These are phyloP conservation scores for Pichia pseudocactophila DNA, from an alignment of 805 yeast genomes.

Conservation along the genomic window DNA sequence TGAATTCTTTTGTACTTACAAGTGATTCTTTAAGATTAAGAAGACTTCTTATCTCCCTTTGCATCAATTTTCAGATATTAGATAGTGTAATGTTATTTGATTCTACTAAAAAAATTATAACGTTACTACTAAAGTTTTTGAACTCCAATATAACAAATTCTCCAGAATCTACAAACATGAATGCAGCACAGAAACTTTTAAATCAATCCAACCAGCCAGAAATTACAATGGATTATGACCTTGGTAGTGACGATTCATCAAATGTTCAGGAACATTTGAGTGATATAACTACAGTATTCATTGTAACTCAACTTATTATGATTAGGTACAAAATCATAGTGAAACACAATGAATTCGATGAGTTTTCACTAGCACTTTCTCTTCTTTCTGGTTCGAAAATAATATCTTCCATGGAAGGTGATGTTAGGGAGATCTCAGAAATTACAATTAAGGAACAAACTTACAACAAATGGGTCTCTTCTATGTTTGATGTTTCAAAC, in stretches of 20 bases:
- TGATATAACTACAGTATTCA: conserved; percentile 54
- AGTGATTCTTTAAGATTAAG: conserved; percentile 38
- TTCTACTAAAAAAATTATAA: conserved; percentile 35
- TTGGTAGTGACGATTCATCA: conserved; percentile 50
- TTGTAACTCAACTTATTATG: conserved; percentile 30
- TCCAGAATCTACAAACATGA: conserved; percentile 13
- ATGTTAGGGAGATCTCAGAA: neutral
- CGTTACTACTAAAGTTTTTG: conserved; percentile 41
- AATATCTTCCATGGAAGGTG: neutral
- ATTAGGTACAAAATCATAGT: conserved; percentile 13
- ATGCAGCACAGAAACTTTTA: conserved; percentile 8
- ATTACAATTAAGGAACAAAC: conserved; percentile 5
- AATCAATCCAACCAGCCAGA: conserved; percentile 17
- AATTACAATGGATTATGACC: conserved; percentile 20
- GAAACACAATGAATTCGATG: neutral
- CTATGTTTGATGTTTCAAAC: conserved; percentile 50
- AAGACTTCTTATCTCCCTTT: conserved; percentile 44
- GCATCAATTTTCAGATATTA: conserved; percentile 34
- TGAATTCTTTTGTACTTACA: conserved; percentile 29
- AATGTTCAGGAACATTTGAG: conserved; percentile 53
- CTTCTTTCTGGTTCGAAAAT: conserved; percentile 3
- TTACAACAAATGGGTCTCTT: conserved; percentile 66
- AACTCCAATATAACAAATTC: conserved; percentile 32
- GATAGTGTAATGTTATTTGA: conserved; percentile 33
- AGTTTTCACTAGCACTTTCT: conserved; percentile 3